Evolutionary conservation across 257 asterid genomes (phyloP).

Genomic region (Striga asiatica): DNA sequence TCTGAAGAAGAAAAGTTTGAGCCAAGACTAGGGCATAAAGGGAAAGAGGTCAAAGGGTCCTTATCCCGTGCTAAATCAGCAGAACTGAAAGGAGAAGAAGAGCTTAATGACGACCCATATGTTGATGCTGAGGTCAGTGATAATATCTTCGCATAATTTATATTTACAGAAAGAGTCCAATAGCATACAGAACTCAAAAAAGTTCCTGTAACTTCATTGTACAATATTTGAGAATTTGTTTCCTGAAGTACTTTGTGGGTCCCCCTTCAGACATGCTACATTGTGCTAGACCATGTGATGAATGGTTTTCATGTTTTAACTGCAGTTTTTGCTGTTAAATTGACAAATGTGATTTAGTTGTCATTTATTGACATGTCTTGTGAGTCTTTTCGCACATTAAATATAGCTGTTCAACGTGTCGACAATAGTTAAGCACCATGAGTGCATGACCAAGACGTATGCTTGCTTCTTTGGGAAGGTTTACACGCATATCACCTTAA

Average conservation of each 20-base stretch:
- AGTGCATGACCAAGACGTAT: background rate
- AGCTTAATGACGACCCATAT: constrained; percentile 30
- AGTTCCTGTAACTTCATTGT: background rate
- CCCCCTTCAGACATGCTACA: background rate
- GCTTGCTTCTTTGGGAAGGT: background rate
- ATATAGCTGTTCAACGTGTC: background rate
- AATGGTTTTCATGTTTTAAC: background rate
- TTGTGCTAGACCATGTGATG: background rate
- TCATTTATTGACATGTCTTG: background rate
- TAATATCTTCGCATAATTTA: constrained; percentile 8
- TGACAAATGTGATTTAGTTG: background rate
- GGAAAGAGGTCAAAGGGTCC: constrained; percentile 2
- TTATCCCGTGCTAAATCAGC: no score
- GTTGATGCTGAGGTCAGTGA: constrained; percentile 43
- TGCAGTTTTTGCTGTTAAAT: background rate
- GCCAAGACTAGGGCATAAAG: background rate
- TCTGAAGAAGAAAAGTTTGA: constrained; percentile 36
- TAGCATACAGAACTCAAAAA: background rate
- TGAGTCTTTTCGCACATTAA: background rate
- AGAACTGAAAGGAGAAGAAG: constrained; percentile 31
- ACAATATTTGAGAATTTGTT: background rate
- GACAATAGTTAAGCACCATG: background rate
- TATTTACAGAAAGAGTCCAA: background rate
- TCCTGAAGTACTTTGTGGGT: background rate
- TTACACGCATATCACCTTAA: background rate